Base-by-base conservation (phyloP, 179 eudicot species). In the Silene noctiflora region DNA sequence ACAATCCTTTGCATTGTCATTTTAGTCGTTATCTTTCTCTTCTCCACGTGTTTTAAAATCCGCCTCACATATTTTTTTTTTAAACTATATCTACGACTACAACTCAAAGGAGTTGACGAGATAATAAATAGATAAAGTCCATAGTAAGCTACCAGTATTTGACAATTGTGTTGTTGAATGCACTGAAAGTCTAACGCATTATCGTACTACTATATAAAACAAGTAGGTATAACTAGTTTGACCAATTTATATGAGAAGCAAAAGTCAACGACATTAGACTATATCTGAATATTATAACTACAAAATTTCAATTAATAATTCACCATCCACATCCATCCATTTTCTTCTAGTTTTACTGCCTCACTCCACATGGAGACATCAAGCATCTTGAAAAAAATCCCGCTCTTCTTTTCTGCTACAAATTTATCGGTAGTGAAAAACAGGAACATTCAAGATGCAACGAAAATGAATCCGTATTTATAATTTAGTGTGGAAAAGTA, bases 351-450 rank as follows among this genome's bases (percentile, higher is more conserved):
- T 69, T 10, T 25, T 29, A 21, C 16, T 22, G 39, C 1, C 55
- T 48, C 16, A 83, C 85, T 42, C 85, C 83, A 71, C 94, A 90
- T 55, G 90, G 89, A 2, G 87, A 87, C 76, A 79, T 87, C 80
- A 90, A 81, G 77, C 94, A 90, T 69, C 88, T 87, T 68, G 94
- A 87, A 20, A 90, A 78, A 80, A 88, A 83, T 63, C 94, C 91
- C 35, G 87, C 78, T 75, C 86, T 79, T 76, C 69, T 88, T 79
- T 88, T 88, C 91, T 88, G 91, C 80, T 79, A 7, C 61, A 24
- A 55, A 29, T 7, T 7, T 14, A 29, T 29, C 33, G 33, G 33
- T 29, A 29, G 33, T 29, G 3, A 29, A 29, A 29, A 29, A 29
- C 33, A 29, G 33, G 1, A 3, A 29, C 33, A 3, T 29, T 29